Evolutionary conservation across 2,329 filamentous ascomycete genomes (phyloP).

Genomic region (Curvularia hawaiiensis): DNA sequence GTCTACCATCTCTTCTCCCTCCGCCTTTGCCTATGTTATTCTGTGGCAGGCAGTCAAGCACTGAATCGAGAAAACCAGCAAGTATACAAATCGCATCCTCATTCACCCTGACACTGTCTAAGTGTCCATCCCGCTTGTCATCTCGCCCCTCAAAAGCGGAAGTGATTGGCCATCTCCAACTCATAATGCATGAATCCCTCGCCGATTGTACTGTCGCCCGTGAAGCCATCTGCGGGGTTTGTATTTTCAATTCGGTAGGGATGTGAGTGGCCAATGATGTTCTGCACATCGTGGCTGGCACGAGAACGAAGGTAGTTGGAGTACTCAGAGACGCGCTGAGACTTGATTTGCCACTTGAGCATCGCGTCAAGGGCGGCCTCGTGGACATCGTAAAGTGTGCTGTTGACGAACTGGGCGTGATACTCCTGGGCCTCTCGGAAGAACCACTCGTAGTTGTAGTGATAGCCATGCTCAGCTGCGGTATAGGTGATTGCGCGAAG

Average conservation of each 20-base stretch:
- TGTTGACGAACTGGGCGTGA: neutral
- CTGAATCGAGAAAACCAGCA: too few species aligned
- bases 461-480: too few species aligned
- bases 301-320: slow-evolving; percentile 24
- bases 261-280: slow-evolving; percentile 8
- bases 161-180: neutral
- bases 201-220: neutral
- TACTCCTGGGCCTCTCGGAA: neutral
- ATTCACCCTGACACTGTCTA: neutral
- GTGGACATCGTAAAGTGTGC: neutral
- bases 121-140: neutral
- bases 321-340: slow-evolving; percentile 29
- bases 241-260: neutral
- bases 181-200: neutral
- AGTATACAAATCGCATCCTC: neutral
- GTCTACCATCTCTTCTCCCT: neutral
- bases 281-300: slow-evolving; percentile 19
- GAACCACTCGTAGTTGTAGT: too few species aligned
- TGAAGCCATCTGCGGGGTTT: neutral
- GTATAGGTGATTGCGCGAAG: neutral
- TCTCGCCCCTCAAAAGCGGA: neutral
- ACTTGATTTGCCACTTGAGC: slow-evolving; percentile 27
- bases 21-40: neutral
- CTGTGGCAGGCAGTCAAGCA: too few species aligned
- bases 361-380: slow-evolving; percentile 8